These are phyloP conservation scores for Diaporthe sp. DNA, from an alignment of 2,329 filamentous ascomycete species.

Conservation along the genomic window DNA sequence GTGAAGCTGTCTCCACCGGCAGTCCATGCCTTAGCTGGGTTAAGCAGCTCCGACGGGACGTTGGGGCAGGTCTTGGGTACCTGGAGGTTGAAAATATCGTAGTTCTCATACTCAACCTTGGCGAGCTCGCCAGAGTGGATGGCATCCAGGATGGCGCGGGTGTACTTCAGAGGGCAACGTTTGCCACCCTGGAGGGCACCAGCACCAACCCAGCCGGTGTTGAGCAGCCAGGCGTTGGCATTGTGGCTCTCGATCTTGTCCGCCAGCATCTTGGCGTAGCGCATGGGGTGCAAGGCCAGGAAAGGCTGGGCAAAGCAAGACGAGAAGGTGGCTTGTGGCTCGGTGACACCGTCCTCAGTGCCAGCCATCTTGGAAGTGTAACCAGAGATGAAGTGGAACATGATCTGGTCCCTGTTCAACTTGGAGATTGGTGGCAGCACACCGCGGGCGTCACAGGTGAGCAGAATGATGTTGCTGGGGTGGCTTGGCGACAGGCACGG, in stretches of 20 bases:
- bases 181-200: constrained; percentile 92
- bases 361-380: constrained; percentile 99
- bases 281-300: constrained; percentile 98
- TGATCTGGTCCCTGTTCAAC: constrained; percentile 93
- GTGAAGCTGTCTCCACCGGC: constrained; percentile 85
- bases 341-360: constrained; percentile 95
- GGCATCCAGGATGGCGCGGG: constrained; percentile 95
- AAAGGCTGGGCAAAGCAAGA: constrained; percentile 99
- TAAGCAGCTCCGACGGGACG: constrained; percentile 92
- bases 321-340: constrained; percentile 98
- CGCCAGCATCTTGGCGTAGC: constrained; percentile 97
- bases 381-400: constrained; percentile 99
- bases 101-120: constrained; percentile 92
- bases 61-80: constrained; percentile 93
- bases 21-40: constrained; percentile 94
- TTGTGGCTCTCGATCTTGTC: constrained; percentile 98
- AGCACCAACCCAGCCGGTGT: constrained; percentile 97
- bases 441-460: constrained; percentile 97
- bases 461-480: constrained; percentile 96
- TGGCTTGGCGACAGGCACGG: constrained; percentile 90
- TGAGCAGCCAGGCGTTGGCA: constrained; percentile 97
- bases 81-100: constrained; percentile 95
- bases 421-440: constrained; percentile 98
- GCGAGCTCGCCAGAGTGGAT: constrained; percentile 98
- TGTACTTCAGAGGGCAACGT: constrained; percentile 98